Percentiles rank a stretch among this genome's conserved stretches.
Evolutionary conservation across 768 basidiomycete species (phyloP).

Genomic region (Russula ochroleuca): DNA sequence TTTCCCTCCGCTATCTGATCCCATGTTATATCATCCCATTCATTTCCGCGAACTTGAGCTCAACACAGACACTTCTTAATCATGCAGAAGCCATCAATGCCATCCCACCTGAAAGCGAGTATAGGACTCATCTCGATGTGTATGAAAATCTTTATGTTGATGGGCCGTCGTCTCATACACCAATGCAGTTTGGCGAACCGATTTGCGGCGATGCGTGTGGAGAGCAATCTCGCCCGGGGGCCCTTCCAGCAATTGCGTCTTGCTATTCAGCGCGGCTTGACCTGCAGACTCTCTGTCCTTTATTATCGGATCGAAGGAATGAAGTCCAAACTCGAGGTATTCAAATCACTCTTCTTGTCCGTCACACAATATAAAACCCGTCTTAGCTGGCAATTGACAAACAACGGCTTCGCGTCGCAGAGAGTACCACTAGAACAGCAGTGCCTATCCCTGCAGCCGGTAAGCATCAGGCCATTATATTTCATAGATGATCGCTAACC

Average conservation of each 20-base stretch:
- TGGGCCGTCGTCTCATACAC: neutral
- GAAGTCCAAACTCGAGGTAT: neutral
- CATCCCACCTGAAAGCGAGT: neutral
- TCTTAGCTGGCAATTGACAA: neutral
- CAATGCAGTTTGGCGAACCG: neutral
- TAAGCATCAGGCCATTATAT: neutral
- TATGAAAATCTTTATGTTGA: neutral
- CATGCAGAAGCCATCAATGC: neutral
- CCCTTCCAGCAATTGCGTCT: conserved; percentile 5
- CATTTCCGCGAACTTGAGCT: neutral
- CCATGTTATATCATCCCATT: neutral
- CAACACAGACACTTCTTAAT: neutral
- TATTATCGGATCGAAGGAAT: neutral
- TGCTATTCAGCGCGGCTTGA: neutral
- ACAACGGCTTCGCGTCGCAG: neutral
- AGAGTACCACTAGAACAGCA: neutral
- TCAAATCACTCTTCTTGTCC: neutral
- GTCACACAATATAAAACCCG: neutral
- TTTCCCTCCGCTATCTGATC: neutral
- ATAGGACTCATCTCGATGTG: neutral
- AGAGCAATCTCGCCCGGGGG: neutral
- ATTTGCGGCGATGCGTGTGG: neutral
- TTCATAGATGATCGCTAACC: neutral
- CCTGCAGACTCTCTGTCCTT: neutral
- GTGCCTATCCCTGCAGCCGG: neutral